These are phyloP conservation scores for Eimeria falciformis DNA, from an alignment of 169 alveolate species.

Conservation along the genomic window DNA sequence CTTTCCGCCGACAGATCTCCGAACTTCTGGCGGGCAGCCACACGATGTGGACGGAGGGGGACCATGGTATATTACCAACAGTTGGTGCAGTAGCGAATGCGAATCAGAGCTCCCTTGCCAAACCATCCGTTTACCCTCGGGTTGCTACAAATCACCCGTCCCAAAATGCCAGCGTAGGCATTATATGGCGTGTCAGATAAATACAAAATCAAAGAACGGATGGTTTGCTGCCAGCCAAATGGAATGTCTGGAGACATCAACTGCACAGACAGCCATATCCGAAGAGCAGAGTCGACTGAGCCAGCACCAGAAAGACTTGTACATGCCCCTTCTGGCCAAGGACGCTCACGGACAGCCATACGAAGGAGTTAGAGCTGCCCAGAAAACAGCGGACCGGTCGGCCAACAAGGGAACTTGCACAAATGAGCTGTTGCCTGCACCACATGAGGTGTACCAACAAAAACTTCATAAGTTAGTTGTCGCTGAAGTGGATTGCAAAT, in stretches of 20 bases:
- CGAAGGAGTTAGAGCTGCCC: not conserved
- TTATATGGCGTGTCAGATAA: not conserved
- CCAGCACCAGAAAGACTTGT: constrained; percentile 1
- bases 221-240: constrained; percentile 50
- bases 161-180: not conserved
- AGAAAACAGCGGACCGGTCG: not conserved
- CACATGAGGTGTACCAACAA: not conserved
- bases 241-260: constrained; percentile 40
- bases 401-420: not conserved
- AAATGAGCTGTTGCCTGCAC: not conserved
- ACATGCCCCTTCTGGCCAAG: not conserved
- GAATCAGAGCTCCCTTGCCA: constrained; percentile 66
- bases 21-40: not conserved
- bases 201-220: constrained; percentile 27
- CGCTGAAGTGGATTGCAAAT: not conserved
- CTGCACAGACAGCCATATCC: constrained; percentile 43
- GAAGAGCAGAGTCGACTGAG: constrained; percentile 13
- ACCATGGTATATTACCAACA: not conserved
- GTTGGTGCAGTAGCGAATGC: constrained; percentile 56
- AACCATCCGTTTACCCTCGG: constrained; percentile 18
- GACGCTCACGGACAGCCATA: not conserved
- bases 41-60: not conserved
- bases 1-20: constrained; percentile 26
- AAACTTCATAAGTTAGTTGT: not conserved
- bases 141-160: not conserved